These are phyloP conservation scores for Mediolabrus comicus DNA, from an alignment of 108 stramenopile genomes.

Conservation along the genomic window DNA sequence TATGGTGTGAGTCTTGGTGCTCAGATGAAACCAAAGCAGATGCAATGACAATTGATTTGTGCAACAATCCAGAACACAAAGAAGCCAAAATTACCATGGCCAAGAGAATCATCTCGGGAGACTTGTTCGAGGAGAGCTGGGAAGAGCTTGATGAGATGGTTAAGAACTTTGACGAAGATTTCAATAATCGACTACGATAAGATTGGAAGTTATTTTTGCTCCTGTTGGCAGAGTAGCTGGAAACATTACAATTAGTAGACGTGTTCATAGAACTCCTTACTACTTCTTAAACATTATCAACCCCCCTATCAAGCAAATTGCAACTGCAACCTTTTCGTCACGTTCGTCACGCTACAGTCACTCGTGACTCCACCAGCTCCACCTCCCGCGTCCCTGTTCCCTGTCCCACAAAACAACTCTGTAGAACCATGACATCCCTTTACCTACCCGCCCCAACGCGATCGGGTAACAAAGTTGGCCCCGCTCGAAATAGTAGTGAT, in stretches of 20 bases:
- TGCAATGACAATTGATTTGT: slow-evolving; percentile 99
- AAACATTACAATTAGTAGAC: not conserved
- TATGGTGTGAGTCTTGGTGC: slow-evolving; percentile 99
- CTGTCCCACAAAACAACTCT: too few species aligned
- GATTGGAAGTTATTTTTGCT: too few species aligned
- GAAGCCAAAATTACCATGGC: slow-evolving; percentile 99
- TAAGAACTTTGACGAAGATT: slow-evolving; percentile 23
- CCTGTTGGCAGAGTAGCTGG: not conserved
- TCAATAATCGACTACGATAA: too few species aligned
- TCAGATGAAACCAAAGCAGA: slow-evolving; percentile 91
- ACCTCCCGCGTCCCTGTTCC: too few species aligned
- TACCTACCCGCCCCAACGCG: slow-evolving; percentile 56
- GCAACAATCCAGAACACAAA: slow-evolving; percentile 98
- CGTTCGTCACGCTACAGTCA: not conserved
- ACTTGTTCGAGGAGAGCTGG: slow-evolving; percentile 96
- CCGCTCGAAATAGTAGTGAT: slow-evolving; percentile 7
- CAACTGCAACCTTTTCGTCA: not conserved
- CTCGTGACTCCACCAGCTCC: not conserved
- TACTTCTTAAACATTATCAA: too few species aligned
- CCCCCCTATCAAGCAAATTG: too few species aligned
- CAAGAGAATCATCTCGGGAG: slow-evolving; percentile 91
- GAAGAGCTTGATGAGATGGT: slow-evolving; percentile 97
- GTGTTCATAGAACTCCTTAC: not conserved
- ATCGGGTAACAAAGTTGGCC: slow-evolving; percentile 26
- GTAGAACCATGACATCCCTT: slow-evolving; percentile 45